A percentile compares a stretch with the other conserved stretches of the same genome.
Conservation (phyloP, 2,329 filamentous ascomycete genomes). For the Fonsecaea nubica region DNA sequence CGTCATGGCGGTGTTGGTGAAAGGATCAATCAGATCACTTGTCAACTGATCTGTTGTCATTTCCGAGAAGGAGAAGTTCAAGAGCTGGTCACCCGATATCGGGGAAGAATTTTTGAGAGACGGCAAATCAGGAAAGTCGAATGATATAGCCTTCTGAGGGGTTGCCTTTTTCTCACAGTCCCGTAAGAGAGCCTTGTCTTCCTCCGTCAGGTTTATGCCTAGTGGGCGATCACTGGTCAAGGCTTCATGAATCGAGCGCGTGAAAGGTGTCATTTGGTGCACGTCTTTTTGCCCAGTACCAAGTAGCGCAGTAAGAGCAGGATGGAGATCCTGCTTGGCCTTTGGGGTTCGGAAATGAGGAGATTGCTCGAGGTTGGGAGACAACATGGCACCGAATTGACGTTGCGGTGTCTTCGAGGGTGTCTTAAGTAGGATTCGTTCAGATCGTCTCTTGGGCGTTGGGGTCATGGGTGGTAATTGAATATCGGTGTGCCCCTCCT, state of each 20-base stretch:
- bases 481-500: conserved; percentile 57
- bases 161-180: conserved; percentile 54
- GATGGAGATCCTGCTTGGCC: conserved; percentile 26
- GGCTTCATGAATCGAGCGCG: conserved; percentile 38
- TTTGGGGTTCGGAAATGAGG: conserved; percentile 38
- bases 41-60: conserved; percentile 39
- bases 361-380: conserved; percentile 43
- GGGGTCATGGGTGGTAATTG: conserved; percentile 47
- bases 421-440: conserved; percentile 39
- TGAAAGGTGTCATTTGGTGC: conserved; percentile 40
- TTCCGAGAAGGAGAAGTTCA: conserved; percentile 36
- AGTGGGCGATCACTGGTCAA: conserved; percentile 30
- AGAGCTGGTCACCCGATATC: conserved; percentile 28
- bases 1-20: conserved; percentile 55
- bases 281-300: conserved; percentile 33
- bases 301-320: conserved; percentile 32
- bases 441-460: conserved; percentile 40
- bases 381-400: conserved; percentile 39
- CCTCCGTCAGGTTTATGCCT: conserved; percentile 15
- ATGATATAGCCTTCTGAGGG: conserved; percentile 45
- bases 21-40: conserved; percentile 49
- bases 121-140: conserved; percentile 50
- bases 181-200: conserved; percentile 17
- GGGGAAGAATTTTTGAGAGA: conserved; percentile 40
- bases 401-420: conserved; percentile 40